These are phyloP conservation scores for Microsporum canis DNA, from an alignment of 2,329 filamentous ascomycete species.

Conservation along the genomic window DNA sequence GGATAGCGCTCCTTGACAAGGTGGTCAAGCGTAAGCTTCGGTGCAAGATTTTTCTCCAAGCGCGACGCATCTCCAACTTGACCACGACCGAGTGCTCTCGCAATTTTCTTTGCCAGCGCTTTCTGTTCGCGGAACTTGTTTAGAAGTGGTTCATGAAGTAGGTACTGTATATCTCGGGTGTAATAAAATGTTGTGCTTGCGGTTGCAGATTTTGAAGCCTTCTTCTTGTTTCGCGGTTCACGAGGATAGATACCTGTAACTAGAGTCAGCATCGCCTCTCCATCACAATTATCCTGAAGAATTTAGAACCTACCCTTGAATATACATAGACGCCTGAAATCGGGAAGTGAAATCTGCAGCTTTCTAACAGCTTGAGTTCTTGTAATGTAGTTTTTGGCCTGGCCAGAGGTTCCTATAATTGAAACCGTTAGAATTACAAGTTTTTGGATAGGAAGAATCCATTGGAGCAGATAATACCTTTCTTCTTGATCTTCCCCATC, in stretches of 20 bases:
- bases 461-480: conserved; percentile 42
- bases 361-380: conserved; percentile 95
- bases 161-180: conserved; percentile 95
- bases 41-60: conserved; percentile 81
- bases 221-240: conserved; percentile 93
- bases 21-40: conserved; percentile 85
- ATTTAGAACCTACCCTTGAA: conserved; percentile 61
- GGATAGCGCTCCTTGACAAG: conserved; percentile 97
- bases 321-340: conserved; percentile 97
- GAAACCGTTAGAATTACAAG: conserved; percentile 10
- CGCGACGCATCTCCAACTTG: conserved; percentile 81
- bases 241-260: conserved; percentile 74
- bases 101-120: conserved; percentile 93
- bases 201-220: conserved; percentile 82
- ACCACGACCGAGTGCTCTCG: conserved; percentile 77
- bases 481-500: conserved; percentile 80
- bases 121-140: conserved; percentile 97
- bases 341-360: conserved; percentile 89
- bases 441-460: conserved; percentile 6
- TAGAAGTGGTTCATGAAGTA: conserved; percentile 89
- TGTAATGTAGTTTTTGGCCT: conserved; percentile 97
- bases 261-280: not conserved
- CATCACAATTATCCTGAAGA: not conserved
- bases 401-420: conserved; percentile 60
- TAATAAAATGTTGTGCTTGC: conserved; percentile 85